Conservation (phyloP, 2,329 filamentous ascomycete genomes). For the Aspergillaceae sp. region DNA sequence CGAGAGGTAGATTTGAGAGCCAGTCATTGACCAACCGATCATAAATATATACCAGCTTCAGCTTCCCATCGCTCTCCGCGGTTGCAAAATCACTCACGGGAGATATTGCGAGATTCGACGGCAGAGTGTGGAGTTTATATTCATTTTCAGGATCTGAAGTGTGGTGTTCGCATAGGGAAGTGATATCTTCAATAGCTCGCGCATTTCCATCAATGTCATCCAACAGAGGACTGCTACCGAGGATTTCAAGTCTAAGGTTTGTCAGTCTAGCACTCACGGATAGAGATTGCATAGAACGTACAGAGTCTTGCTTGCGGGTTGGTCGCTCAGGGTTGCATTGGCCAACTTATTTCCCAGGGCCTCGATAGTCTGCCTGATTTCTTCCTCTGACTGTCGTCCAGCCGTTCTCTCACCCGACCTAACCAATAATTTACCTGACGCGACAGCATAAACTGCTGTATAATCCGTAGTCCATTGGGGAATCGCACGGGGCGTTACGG, state of each 20-base stretch:
- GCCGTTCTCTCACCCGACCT: constrained; percentile 1
- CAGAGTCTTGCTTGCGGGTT: constrained; percentile 19
- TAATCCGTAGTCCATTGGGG: constrained; percentile 24
- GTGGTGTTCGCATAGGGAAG: constrained; percentile 10
- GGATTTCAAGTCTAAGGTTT: constrained; percentile 25
- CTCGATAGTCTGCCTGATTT: constrained; percentile 17
- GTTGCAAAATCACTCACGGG: constrained; percentile 7
- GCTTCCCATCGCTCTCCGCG: constrained; percentile 2
- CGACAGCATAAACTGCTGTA: constrained; percentile 19
- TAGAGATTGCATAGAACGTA: constrained; percentile 11
- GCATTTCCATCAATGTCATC: constrained; percentile 31
- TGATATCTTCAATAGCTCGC: constrained; percentile 19
- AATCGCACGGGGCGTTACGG: constrained; percentile 8
- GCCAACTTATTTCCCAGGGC: constrained; percentile 9
- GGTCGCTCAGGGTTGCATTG: constrained; percentile 2
- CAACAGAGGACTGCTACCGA: constrained; percentile 16
- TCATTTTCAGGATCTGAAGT: constrained; percentile 2
- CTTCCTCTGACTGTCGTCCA: constrained; percentile 2
- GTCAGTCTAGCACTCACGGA: constrained; percentile 4
- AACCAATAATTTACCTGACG: constrained; percentile 9
- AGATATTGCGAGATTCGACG: constrained; percentile 8
- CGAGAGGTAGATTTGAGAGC: constrained; percentile 24
- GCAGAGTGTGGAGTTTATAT: constrained; percentile 13
- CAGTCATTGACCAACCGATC: constrained; percentile 30
- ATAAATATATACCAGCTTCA: constrained; percentile 23